These are phyloP conservation scores for Coffea eugenioides DNA, from an alignment of 257 asterid species.

Conservation along the genomic window DNA sequence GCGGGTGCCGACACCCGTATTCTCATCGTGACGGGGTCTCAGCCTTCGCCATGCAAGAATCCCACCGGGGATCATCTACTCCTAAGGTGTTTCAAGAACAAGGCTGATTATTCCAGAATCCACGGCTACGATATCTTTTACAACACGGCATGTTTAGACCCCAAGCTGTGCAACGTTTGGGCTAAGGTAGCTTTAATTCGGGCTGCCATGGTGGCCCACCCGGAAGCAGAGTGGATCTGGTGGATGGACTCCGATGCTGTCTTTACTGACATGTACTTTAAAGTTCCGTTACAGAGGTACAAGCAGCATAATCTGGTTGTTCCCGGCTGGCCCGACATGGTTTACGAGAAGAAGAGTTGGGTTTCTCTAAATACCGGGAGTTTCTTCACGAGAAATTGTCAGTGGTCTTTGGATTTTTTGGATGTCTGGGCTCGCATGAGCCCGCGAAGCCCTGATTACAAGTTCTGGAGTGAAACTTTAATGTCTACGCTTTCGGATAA, in stretches of 20 bases:
- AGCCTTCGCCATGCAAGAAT: slow-evolving; percentile 54
- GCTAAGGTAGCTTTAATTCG: slow-evolving; percentile 12
- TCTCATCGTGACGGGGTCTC: slow-evolving; percentile 68
- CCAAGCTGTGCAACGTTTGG: slow-evolving; percentile 20
- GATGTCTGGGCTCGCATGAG: slow-evolving; percentile 32
- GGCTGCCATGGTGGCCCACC: slow-evolving; percentile 18
- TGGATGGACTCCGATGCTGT: slow-evolving; percentile 26
- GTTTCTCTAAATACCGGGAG: slow-evolving; percentile 13
- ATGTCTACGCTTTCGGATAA: slow-evolving; percentile 29
- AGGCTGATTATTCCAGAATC: slow-evolving; percentile 65
- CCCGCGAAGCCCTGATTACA: slow-evolving; percentile 28
- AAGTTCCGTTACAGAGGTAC: slow-evolving; percentile 19
- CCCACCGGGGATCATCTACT: slow-evolving; percentile 60
- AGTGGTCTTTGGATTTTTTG: slow-evolving; percentile 21
- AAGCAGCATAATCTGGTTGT: slow-evolving; percentile 12
- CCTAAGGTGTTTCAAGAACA: slow-evolving; percentile 63
- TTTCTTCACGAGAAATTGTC: slow-evolving; percentile 16
- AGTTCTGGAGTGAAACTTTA: slow-evolving; percentile 24
- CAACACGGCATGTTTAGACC: slow-evolving; percentile 37
- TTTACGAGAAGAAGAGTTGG: slow-evolving; percentile 24
- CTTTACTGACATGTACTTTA: slow-evolving; percentile 22
- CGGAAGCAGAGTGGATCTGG: slow-evolving; percentile 23
- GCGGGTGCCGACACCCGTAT: slow-evolving; percentile 32
- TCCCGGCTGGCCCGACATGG: slow-evolving; percentile 20
- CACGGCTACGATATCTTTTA: slow-evolving; percentile 58